Evolutionary conservation across 2,329 filamentous ascomycete genomes (phyloP).

Genomic region (Aaosphaeria pasadenensis): DNA sequence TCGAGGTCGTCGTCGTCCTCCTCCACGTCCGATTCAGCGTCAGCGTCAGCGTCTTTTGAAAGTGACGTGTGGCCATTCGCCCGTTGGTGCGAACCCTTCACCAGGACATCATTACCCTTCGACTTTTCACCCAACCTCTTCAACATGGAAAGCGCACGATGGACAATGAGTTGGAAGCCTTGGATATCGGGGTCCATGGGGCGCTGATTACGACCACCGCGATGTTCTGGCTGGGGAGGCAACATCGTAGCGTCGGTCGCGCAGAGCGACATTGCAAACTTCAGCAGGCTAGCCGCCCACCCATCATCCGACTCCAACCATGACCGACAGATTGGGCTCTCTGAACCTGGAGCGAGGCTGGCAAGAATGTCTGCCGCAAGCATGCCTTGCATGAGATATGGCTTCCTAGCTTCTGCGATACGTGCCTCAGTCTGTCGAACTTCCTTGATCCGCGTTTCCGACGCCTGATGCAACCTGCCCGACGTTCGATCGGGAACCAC

Average conservation of each 20-base stretch:
- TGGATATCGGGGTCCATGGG: conserved; percentile 32
- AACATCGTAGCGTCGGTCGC: conserved; percentile 25
- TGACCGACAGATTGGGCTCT: conserved; percentile 66
- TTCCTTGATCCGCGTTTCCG: conserved; percentile 45
- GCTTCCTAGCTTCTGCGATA: conserved; percentile 78
- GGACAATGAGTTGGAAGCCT: conserved; percentile 40
- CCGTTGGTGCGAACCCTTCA: conserved; percentile 18
- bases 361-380: conserved; percentile 86
- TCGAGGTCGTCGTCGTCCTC: conserved; percentile 26
- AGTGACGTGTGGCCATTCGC: conserved; percentile 22
- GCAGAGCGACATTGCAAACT: conserved; percentile 67
- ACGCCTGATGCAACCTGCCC: conserved; percentile 36
- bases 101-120: conserved; percentile 31
- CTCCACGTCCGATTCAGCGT: conserved; percentile 5
- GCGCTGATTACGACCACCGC: conserved; percentile 19
- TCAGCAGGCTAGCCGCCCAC: conserved; percentile 76
- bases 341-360: conserved; percentile 68
- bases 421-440: conserved; percentile 48
- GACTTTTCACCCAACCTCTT: conserved; percentile 46
- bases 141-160: conserved; percentile 47
- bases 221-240: conserved; percentile 23
- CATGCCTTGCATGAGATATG: conserved; percentile 87
- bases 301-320: conserved; percentile 85
- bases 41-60: conserved; percentile 11
- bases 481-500: conserved; percentile 73